Base-by-base conservation (phyloP, 129 eudicot species). In the Lactuca sativa region DNA sequence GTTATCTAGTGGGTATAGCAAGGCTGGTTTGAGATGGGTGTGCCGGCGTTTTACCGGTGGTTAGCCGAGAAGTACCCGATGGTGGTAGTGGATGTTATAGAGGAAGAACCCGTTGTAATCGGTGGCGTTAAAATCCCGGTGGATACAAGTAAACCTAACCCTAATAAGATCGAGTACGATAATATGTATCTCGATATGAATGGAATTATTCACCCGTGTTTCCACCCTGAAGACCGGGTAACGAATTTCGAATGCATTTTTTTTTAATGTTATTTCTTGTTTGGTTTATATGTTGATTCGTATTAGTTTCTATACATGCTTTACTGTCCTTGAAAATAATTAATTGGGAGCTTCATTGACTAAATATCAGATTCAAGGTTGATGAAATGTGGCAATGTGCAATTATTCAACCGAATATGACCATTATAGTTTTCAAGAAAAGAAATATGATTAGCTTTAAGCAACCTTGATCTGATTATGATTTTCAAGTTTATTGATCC, bases 1-100 rank as follows among this genome's bases (percentile, higher is more conserved):
- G 1, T 38, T n/a, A 16, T 3, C 31, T 9, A 14, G 15, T 2
- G 14, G 9, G 52, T 49, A 14, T 18, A 36, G 17, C 30, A 66
- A 55, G 43, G 6, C n/a, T 52, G 59, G 30, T 32, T 60, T 4
- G 17, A 34, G 37, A 88, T 91, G 98, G 98, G 98, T 13, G 97
- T 93, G 4, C 98, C 98, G 84, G 86, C 98, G 61, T 93, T 93
- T 61, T 93, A 93, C 51, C 85, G 95, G 76, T 93, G 98, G 98
- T 44, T 93, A 52, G 98, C 97, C 21, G 98, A 93, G 77, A 93
- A 89, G 97, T 89, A 93, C 63, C 96, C 97, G 9, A 75, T 93
- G 92, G 83, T 85, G 33, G 81, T 89, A 34, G 90, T 76, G 13
- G 92, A 93, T 59, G 98, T 83, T 33, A 56, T 89, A 5, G 98